Evolutionary conservation across 192 early-diverging fungal species (phyloP).

Genomic region (Rhizophagus sp.): DNA sequence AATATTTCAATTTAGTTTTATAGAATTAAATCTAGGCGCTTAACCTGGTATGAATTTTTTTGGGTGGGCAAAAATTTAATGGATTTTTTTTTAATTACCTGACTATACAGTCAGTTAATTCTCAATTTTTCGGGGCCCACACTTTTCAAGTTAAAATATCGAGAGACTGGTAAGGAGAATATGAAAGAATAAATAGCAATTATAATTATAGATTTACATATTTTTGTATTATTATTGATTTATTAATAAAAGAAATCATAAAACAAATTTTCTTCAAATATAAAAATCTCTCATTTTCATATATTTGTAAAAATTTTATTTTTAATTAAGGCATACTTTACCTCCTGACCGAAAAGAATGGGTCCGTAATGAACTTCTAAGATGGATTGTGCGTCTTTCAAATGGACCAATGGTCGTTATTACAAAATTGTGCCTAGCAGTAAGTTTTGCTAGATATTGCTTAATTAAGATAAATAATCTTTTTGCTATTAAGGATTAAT

Average conservation of each 20-base stretch:
- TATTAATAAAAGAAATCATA: not conserved
- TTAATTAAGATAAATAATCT: not conserved
- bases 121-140: conserved; percentile 62
- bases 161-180: conserved; percentile 51
- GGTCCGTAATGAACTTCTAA: conserved; percentile 49
- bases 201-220: not conserved
- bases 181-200: not conserved
- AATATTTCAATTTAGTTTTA: not conserved
- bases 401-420: conserved; percentile 50
- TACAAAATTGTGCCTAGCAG: conserved; percentile 58
- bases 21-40: not conserved
- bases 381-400: conserved; percentile 47
- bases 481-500: not conserved
- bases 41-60: not conserved
- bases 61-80: not conserved
- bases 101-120: conserved; percentile 39
- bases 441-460: conserved; percentile 29
- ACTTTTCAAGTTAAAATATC: conserved; percentile 59
- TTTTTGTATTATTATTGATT: not conserved
- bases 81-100: not conserved
- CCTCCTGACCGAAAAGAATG: conserved; percentile 54
- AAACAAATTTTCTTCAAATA: not conserved
- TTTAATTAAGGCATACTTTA: conserved; percentile 46
- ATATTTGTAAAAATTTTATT: not conserved
- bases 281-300: not conserved